Evolutionary conservation across 257 asterid species (phyloP).

Genomic region (Dorcoceras hygrometricum): DNA sequence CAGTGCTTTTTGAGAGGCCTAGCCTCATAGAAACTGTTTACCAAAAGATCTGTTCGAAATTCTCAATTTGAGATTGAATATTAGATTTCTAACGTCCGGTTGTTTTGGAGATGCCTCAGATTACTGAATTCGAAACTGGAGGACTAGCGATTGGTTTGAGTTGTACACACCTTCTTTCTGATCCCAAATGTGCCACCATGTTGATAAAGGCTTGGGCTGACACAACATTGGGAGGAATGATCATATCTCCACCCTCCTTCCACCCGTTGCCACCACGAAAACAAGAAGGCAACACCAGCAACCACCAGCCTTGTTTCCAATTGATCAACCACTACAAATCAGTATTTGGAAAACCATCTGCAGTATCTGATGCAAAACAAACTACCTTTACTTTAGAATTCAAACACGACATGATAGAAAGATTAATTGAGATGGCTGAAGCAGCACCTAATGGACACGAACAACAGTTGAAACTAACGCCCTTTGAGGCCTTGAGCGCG

Average conservation of each 20-base stretch:
- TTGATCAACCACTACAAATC: constrained; percentile 43
- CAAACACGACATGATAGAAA: constrained; percentile 35
- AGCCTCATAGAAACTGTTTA: not conserved
- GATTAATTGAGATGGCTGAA: constrained; percentile 39
- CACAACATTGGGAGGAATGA: constrained; percentile 31
- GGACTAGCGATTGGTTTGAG: constrained; percentile 73
- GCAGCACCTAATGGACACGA: not conserved
- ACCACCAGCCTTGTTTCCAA: constrained; percentile 15
- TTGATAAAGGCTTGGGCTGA: constrained; percentile 66
- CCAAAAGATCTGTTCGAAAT: not conserved
- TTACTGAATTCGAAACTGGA: constrained; percentile 57
- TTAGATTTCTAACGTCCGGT: not conserved
- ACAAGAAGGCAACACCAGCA: constrained; percentile 8
- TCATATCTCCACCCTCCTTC: constrained; percentile 38
- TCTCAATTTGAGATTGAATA: not conserved
- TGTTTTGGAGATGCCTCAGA: constrained; percentile 26
- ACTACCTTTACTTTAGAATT: constrained; percentile 38
- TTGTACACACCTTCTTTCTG: constrained; percentile 56
- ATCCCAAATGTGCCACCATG: constrained; percentile 44
- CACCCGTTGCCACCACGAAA: constrained; percentile 38
- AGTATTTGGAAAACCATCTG: constrained; percentile 16
- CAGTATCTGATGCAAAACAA: constrained; percentile 8
- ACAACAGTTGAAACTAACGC: constrained; percentile 19
- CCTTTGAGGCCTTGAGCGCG: constrained; percentile 49
- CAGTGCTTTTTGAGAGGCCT: not conserved